Base-by-base conservation (phyloP, 1,139 yeast genomes). In the Wickerhamomyces sp. region DNA sequence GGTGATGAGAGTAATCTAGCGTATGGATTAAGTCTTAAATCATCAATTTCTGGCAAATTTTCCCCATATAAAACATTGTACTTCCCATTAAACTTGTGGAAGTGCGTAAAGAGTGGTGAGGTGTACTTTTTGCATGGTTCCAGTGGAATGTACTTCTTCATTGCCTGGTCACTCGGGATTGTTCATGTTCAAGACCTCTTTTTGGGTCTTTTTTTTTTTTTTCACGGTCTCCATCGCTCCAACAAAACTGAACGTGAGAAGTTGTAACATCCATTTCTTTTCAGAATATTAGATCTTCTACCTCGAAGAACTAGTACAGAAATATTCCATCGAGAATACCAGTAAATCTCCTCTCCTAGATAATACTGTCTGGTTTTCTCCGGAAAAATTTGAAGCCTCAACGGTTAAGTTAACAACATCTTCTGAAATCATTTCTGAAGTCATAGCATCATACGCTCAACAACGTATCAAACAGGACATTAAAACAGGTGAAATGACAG, bases 1-100 rank as follows among this genome's bases (percentile, higher is more conserved):
- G 58, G 57, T 6, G 56, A 43, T 6, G 50, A 34, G 26, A 57
- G 36, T 11, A 47, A 27, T 7, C 49, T 38, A 1, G 54, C 55
- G 36, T 43, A 49, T 6, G 47, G 46, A 36, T 55, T 54, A 7
- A n/a, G 7, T 11, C 31, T 11, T 4, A 45, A 15, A 11, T 33
- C 26, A 23, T 36, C 15, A 36, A 6, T 14, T 18, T 13, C 29
- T 32, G 26, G 26, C 8, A 34, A 3, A 11, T 14, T 10, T 31
- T 10, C n/a, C 13, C 7, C 33, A 15, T 27, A 27, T 23, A 33
- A 34, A 27, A 15, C 27, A n/a, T 27, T 26, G n/a, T 10, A 10
- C 18, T 39, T 39, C n/a, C 42, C 39, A 29, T 35, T 38, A 9
- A 38, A 38, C 31, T 38, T 38, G 40, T 31, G 32, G 10, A 31